Percentiles rank a stretch among this genome's conserved stretches.
These are phyloP conservation scores for Jatropha multifida DNA, from an alignment of 441 rosid genomes.

Conservation along the genomic window DNA sequence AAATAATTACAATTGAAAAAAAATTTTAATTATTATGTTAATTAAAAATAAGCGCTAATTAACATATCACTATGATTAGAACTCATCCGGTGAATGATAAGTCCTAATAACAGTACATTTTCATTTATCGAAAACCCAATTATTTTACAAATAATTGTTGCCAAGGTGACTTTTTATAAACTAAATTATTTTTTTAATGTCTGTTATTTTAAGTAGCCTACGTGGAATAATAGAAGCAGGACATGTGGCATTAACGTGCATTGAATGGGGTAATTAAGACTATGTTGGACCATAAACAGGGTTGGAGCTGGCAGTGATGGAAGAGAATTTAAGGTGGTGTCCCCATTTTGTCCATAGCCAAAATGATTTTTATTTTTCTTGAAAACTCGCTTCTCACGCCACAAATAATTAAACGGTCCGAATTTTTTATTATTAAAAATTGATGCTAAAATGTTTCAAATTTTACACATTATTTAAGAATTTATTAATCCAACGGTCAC, in stretches of 20 bases:
- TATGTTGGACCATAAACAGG: conserved; percentile 57
- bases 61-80: too few species aligned
- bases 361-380: background rate
- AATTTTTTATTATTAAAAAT: background rate
- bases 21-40: too few species aligned
- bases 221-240: conserved; percentile 24
- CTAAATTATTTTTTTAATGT: background rate
- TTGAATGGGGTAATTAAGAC: conserved; percentile 51
- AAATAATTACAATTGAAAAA: too few species aligned
- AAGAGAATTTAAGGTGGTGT: conserved; percentile 51
- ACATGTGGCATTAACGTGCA: conserved; percentile 34
- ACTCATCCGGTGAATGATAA: too few species aligned
- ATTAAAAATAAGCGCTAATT: too few species aligned
- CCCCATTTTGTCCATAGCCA: conserved; percentile 39
- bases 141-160: background rate
- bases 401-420: background rate
- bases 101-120: too few species aligned
- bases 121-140: background rate
- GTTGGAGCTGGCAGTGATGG: conserved; percentile 58
- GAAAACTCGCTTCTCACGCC: background rate
- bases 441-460: too few species aligned
- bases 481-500: too few species aligned
- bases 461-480: too few species aligned
- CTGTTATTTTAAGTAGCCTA: background rate
- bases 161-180: background rate